Percentiles rank a stretch among this genome's conserved stretches.
These are phyloP conservation scores for Trichomonas vaginalis DNA, from an alignment of 208 protist genomes.

Conservation along the genomic window DNA sequence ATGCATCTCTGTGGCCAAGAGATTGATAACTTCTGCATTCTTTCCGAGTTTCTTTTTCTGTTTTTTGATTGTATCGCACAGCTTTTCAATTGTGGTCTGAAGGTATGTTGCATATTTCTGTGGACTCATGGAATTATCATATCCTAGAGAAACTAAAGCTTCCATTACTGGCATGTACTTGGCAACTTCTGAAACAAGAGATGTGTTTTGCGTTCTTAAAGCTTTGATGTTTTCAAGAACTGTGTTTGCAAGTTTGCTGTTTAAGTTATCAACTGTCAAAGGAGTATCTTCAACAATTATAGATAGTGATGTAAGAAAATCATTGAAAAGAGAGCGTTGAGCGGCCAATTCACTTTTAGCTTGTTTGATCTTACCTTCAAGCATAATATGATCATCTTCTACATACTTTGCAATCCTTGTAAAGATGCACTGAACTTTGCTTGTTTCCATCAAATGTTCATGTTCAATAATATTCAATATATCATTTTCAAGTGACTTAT, in stretches of 20 bases:
- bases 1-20: not conserved
- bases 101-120: not conserved
- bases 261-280: not conserved
- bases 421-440: not conserved
- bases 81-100: not conserved
- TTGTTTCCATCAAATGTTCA: not conserved
- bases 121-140: not conserved
- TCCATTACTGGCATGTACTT: not conserved
- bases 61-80: not conserved
- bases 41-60: not conserved
- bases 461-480: not conserved
- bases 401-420: not conserved
- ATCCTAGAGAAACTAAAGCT: not conserved
- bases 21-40: not conserved
- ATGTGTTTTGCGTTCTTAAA: not conserved
- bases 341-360: not conserved
- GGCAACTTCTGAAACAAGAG: not conserved
- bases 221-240: not conserved
- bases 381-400: not conserved
- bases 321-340: not conserved
- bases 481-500: not conserved
- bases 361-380: not conserved
- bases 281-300: not conserved
- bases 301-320: not conserved
- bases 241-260: not conserved